These are phyloP conservation scores for Exserohilum turcica DNA, from an alignment of 2,329 filamentous ascomycete species.

Conservation along the genomic window DNA sequence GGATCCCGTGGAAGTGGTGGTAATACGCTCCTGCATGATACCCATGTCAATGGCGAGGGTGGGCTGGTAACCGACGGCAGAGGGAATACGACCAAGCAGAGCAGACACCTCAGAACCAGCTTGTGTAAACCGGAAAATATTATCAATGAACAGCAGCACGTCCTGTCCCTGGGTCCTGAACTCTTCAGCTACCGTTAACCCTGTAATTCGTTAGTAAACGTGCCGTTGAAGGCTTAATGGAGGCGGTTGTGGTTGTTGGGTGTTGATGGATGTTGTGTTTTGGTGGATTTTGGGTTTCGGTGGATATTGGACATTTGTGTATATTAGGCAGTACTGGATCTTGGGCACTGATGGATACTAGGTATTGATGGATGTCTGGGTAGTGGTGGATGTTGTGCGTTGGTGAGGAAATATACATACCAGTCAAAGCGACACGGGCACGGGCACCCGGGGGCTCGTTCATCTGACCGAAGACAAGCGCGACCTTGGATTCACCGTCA, in stretches of 20 bases:
- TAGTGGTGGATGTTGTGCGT: not conserved
- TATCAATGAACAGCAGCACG: constrained; percentile 99
- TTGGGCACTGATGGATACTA: too few relatives aligned
- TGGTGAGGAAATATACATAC: constrained; percentile 41
- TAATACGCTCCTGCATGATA: constrained; percentile 95
- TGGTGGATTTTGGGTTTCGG: too few relatives aligned
- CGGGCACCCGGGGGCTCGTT: constrained; percentile 99
- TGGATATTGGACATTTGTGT: too few relatives aligned
- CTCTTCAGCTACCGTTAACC: constrained; percentile 58
- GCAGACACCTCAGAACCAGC: constrained; percentile 99
- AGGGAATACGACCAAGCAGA: constrained; percentile 98
- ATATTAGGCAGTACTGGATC: too few relatives aligned
- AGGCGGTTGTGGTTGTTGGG: too few relatives aligned
- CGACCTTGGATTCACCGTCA: constrained; percentile 99
- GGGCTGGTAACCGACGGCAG: constrained; percentile 94
- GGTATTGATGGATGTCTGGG: too few relatives aligned
- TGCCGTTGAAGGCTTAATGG: too few relatives aligned
- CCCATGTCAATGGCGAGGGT: constrained; percentile 45
- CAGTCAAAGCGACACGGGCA: constrained; percentile 99
- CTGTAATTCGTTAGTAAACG: not conserved
- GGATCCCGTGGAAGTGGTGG: constrained; percentile 98
- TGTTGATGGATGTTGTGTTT: too few relatives aligned
- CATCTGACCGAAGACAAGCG: constrained; percentile 99
- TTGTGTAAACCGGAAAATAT: constrained; percentile 81
- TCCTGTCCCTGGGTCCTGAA: constrained; percentile 88